Evolutionary conservation across 2,329 filamentous ascomycete genomes (phyloP).

Genomic region (Colletotrichum cereale): DNA sequence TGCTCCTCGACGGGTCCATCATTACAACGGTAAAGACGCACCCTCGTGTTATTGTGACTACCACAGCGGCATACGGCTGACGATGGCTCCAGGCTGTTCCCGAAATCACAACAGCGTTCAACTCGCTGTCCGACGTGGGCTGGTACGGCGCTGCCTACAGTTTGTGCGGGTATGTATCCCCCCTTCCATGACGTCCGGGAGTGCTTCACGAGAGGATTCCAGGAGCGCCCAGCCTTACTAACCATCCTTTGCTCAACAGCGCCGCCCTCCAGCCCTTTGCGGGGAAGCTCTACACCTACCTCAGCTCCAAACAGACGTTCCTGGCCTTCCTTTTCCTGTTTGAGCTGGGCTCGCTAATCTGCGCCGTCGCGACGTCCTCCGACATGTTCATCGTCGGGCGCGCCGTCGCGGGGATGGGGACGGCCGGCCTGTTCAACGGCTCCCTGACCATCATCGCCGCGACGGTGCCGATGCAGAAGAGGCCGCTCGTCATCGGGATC

Average conservation of each 20-base stretch:
- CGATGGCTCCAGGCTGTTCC: slow-evolving; percentile 55
- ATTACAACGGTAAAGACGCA: slow-evolving; percentile 59
- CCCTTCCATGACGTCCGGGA: not conserved
- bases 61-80: slow-evolving; percentile 8
- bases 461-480: slow-evolving; percentile 46
- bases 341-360: slow-evolving; percentile 60
- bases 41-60: not conserved
- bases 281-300: slow-evolving; percentile 63
- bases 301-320: slow-evolving; percentile 49
- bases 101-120: slow-evolving; percentile 62
- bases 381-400: slow-evolving; percentile 63
- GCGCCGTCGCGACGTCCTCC: slow-evolving; percentile 58
- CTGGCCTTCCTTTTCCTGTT: slow-evolving; percentile 49
- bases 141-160: slow-evolving; percentile 68
- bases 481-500: slow-evolving; percentile 41
- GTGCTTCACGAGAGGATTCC: not conserved
- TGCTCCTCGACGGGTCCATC: slow-evolving; percentile 66
- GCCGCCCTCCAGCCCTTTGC: slow-evolving; percentile 64
- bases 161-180: slow-evolving; percentile 54
- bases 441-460: slow-evolving; percentile 50
- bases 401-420: slow-evolving; percentile 61
- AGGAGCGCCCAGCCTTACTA: not conserved
- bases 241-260: slow-evolving; percentile 45
- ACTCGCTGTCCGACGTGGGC: slow-evolving; percentile 64
- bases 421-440: slow-evolving; percentile 57